Evolutionary conservation across 73 alveolate genomes (phyloP).

Genomic region (Tetrahymena borealis): DNA sequence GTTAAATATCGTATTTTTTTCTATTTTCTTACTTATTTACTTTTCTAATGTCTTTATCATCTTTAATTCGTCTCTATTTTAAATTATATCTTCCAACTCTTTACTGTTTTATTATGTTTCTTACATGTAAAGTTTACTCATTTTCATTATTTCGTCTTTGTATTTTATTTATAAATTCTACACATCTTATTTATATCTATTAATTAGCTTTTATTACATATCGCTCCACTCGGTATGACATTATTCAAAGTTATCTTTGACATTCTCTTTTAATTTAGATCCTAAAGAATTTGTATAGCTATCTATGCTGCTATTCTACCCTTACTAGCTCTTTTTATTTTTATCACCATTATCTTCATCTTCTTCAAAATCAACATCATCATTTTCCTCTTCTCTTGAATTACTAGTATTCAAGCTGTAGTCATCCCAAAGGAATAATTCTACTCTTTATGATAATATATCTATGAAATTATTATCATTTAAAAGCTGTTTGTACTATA

Average conservation of each 20-base stretch:
- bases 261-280: not conserved
- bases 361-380: not conserved
- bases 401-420: not conserved
- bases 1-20: slow-evolving; percentile 14
- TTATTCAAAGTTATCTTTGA: not conserved
- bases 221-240: not conserved
- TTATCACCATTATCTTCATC: not conserved
- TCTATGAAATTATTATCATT: not conserved
- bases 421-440: not conserved
- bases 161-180: not conserved
- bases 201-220: not conserved
- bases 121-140: not conserved
- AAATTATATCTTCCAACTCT: not conserved
- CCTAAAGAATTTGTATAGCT: too few species aligned
- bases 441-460: not conserved
- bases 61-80: not conserved
- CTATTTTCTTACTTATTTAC: slow-evolving; percentile 1
- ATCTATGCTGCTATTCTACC: not conserved
- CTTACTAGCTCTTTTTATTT: not conserved
- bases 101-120: not conserved
- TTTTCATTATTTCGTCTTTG: not conserved
- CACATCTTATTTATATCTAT: not conserved
- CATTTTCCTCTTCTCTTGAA: not conserved
- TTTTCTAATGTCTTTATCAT: slow-evolving; percentile 9
- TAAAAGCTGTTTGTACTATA: not conserved